Evolutionary conservation across 1,284 basidiomycete species (phyloP).

Genomic region (Waitea zeae): DNA sequence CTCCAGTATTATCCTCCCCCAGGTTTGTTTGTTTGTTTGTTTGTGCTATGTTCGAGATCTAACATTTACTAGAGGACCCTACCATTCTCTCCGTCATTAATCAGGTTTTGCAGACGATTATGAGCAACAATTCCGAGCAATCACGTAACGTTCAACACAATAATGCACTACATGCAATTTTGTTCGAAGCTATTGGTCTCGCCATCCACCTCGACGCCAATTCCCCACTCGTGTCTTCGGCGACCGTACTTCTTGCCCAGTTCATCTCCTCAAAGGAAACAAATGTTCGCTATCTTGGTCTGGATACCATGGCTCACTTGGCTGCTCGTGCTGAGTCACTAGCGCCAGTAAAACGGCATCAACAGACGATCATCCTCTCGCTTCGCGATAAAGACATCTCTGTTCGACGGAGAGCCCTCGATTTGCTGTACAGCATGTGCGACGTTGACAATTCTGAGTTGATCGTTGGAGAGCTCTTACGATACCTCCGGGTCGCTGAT

Average conservation of each 20-base stretch:
- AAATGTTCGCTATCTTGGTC: slow-evolving; percentile 92
- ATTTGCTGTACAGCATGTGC: slow-evolving; percentile 98
- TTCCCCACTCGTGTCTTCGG: slow-evolving; percentile 77
- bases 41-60: slow-evolving; percentile 1
- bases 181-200: slow-evolving; percentile 95
- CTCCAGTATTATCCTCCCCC: slow-evolving; percentile 93
- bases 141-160: slow-evolving; percentile 96
- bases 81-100: slow-evolving; percentile 65
- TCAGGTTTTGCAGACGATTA: slow-evolving; percentile 77
- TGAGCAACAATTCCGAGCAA: slow-evolving; percentile 85
- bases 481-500: slow-evolving; percentile 88
- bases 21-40: slow-evolving; percentile 27
- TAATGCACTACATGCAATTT: slow-evolving; percentile 95
- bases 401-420: slow-evolving; percentile 84
- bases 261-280: slow-evolving; percentile 98
- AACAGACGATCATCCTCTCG: slow-evolving; percentile 87
- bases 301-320: slow-evolving; percentile 97
- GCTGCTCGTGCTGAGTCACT: slow-evolving; percentile 86
- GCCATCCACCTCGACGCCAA: slow-evolving; percentile 94
- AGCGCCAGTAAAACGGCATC: slow-evolving; percentile 88
- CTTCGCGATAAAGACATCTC: slow-evolving; percentile 96
- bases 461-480: slow-evolving; percentile 87
- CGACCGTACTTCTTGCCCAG: slow-evolving; percentile 83
- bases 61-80: slow-evolving; percentile 48
- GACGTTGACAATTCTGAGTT: slow-evolving; percentile 89